Evolutionary conservation across 2,329 filamentous ascomycete genomes (phyloP).

Genomic region (Sporothrix brasiliensis): DNA sequence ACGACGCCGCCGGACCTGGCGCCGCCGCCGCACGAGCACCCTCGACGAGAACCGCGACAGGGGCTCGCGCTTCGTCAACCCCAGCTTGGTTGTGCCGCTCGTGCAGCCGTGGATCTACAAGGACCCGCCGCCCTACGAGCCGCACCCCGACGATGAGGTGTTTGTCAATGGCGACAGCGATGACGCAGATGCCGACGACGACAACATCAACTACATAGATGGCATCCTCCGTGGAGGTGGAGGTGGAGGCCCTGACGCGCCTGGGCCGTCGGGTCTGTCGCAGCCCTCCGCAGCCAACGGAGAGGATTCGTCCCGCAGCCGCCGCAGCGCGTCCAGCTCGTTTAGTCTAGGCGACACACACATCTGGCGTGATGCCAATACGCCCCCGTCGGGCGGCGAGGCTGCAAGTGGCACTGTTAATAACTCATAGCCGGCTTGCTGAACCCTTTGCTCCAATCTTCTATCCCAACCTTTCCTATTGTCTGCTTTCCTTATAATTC

Average conservation of each 20-base stretch:
- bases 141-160: slow-evolving; percentile 33
- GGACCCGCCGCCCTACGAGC: slow-evolving; percentile 52
- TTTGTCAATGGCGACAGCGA: slow-evolving; percentile 26
- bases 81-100: slow-evolving; percentile 70
- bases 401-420: background rate
- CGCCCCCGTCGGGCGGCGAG: background rate
- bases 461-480: background rate
- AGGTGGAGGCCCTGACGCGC: too few relatives aligned
- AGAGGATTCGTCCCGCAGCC: slow-evolving; percentile 33
- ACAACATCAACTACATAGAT: slow-evolving; percentile 13
- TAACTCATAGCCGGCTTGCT: background rate
- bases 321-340: slow-evolving; percentile 49
- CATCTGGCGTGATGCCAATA: slow-evolving; percentile 49
- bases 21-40: slow-evolving; percentile 60
- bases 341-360: slow-evolving; percentile 56
- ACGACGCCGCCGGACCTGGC: slow-evolving; percentile 34
- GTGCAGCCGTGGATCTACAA: slow-evolving; percentile 70
- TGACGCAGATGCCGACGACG: slow-evolving; percentile 11
- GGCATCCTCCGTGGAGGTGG: background rate
- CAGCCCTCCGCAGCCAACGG: background rate
- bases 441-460: background rate
- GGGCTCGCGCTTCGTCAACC: slow-evolving; percentile 73
- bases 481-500: background rate
- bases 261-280: background rate
- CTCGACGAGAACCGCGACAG: slow-evolving; percentile 73